phyloP scores from a whole-genome alignment of 1,284 basidiomycete genomes.

The Tylopilus sp. region DNA sequence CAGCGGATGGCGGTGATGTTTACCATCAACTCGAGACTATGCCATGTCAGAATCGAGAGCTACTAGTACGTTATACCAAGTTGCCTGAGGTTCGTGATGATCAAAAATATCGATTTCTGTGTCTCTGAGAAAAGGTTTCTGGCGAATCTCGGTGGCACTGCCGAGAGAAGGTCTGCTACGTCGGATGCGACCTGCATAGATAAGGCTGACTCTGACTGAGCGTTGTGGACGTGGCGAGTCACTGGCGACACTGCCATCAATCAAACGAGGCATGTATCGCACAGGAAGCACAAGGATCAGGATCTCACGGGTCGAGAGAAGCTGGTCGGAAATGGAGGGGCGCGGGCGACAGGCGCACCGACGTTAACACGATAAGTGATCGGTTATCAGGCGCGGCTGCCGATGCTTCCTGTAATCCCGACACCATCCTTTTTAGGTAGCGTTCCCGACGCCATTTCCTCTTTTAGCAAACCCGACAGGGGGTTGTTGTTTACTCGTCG shows the following conservation, averaged over 20 bases:
- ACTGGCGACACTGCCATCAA: not conserved
- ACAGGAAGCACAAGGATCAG: constrained; percentile 5
- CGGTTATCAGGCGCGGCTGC: constrained; percentile 11
- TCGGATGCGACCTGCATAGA: not conserved
- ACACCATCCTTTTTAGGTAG: constrained; percentile 18
- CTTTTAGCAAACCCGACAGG: constrained; percentile 19
- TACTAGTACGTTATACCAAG: no score
- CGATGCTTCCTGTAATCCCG: constrained; percentile 23
- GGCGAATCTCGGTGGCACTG: not conserved
- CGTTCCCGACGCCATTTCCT: constrained; percentile 19
- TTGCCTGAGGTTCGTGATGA: not conserved
- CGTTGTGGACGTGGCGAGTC: not conserved
- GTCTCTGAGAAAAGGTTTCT: not conserved
- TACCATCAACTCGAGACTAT: not conserved
- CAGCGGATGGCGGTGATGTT: not conserved
- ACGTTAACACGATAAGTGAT: constrained; percentile 19
- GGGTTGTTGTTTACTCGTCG: constrained; percentile 10
- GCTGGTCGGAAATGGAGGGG: constrained; percentile 12
- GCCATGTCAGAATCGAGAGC: no score
- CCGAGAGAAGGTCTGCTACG: not conserved
- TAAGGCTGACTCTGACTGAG: not conserved
- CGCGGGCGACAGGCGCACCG: not conserved
- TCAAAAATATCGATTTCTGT: not conserved
- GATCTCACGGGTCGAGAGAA: not conserved
- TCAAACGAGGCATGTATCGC: not conserved